These are phyloP conservation scores for Skeletonema potamos DNA, from an alignment of 108 stramenopile genomes.

Conservation along the genomic window DNA sequence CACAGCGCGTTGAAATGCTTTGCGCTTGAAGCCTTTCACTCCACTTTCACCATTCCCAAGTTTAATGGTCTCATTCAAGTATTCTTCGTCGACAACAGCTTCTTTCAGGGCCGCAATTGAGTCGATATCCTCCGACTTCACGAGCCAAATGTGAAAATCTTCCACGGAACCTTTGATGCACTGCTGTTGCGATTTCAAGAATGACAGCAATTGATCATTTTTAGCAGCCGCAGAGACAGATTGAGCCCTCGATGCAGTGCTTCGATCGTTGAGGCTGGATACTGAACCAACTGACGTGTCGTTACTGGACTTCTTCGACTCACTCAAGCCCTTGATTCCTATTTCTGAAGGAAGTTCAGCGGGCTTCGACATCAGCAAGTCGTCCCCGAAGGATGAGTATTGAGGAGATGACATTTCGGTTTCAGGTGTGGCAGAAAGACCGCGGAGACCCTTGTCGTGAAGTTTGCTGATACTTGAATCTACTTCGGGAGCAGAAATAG, in stretches of 20 bases:
- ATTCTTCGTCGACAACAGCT: conserved; percentile 48
- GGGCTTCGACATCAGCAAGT: conserved; percentile 8
- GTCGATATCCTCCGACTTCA: conserved; percentile 45
- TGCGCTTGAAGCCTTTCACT: conserved; percentile 51
- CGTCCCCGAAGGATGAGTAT: conserved; percentile 16
- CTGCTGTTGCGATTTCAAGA: conserved; percentile 25
- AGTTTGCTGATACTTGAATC: background rate
- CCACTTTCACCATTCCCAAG: conserved; percentile 40
- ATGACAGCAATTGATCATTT: conserved; percentile 34
- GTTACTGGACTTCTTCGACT: conserved; percentile 18
- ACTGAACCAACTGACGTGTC: conserved; percentile 15
- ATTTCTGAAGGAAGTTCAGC: conserved; percentile 35
- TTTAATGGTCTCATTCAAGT: conserved; percentile 39
- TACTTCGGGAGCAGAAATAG: background rate
- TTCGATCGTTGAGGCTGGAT: conserved; percentile 27
- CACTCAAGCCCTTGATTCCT: conserved; percentile 5
- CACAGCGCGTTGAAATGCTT: conserved; percentile 40
- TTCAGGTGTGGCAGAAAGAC: conserved; percentile 10
- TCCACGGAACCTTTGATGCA: conserved; percentile 45
- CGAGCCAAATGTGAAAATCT: conserved; percentile 46
- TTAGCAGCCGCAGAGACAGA: conserved; percentile 12
- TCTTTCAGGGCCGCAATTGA: conserved; percentile 39
- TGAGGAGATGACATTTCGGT: conserved; percentile 3
- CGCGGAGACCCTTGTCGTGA: conserved; percentile 12
- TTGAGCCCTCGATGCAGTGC: conserved; percentile 11